A percentile compares a stretch with the other conserved stretches of the same genome.
These are phyloP conservation scores for Termitomyces sp. DNA, from an alignment of 768 basidiomycete genomes.

Conservation along the genomic window DNA sequence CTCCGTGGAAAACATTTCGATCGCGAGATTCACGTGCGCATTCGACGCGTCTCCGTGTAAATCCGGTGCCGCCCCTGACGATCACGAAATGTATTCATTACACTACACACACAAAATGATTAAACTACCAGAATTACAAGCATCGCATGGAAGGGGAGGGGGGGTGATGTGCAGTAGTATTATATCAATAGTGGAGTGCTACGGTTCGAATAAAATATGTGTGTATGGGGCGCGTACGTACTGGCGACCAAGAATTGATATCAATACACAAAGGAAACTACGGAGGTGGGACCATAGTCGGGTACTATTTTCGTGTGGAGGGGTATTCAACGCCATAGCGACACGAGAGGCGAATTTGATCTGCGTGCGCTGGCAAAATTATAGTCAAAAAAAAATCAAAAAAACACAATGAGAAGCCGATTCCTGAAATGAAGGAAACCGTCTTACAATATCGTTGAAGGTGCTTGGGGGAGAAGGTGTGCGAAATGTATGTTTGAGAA, in stretches of 20 bases:
- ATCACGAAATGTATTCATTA: background rate
- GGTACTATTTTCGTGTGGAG: slow-evolving; percentile 8
- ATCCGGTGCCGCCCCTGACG: background rate
- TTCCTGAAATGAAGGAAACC: background rate
- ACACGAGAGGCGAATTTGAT: slow-evolving; percentile 13
- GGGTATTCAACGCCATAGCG: slow-evolving; percentile 16
- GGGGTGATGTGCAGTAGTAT: background rate
- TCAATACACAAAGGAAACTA: slow-evolving; percentile 12
- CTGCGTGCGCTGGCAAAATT: slow-evolving; percentile 12
- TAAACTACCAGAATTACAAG: slow-evolving; percentile 12
- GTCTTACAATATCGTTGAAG: slow-evolving; percentile 1
- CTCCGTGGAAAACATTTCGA: background rate
- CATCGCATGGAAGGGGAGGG: background rate
- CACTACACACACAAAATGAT: background rate
- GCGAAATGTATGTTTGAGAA: background rate
- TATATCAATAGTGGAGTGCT: background rate
- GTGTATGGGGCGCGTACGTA: background rate
- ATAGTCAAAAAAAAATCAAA: background rate
- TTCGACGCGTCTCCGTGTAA: background rate
- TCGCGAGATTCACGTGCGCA: background rate
- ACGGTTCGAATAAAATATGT: background rate
- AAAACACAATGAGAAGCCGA: background rate
- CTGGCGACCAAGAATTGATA: slow-evolving; percentile 14
- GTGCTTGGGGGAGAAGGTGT: background rate
- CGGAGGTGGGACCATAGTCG: background rate